These are phyloP conservation scores for Lactifluus subvellereus DNA, from an alignment of 768 basidiomycete species.

Conservation along the genomic window DNA sequence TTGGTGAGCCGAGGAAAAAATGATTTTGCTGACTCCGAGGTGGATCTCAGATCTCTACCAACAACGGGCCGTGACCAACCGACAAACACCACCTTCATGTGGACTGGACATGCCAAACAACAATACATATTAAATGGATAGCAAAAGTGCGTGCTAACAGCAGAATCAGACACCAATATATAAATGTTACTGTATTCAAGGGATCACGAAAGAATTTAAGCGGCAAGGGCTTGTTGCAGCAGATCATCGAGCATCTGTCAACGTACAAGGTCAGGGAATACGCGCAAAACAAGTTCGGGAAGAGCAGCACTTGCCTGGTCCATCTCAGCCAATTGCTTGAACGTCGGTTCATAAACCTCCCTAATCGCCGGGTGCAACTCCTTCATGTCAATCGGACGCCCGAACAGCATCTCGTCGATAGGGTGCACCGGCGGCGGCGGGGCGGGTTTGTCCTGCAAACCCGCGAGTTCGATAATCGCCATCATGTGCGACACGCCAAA, in stretches of 20 bases:
- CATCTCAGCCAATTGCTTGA: conserved; percentile 73
- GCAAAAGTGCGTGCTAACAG: conserved; percentile 7
- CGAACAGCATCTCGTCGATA: conserved; percentile 73
- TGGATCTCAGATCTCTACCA: neutral
- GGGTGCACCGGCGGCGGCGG: conserved; percentile 44
- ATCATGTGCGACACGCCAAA: conserved; percentile 86
- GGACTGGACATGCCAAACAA: neutral
- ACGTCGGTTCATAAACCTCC: conserved; percentile 64
- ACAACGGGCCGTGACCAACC: too few species aligned
- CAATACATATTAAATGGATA: conserved; percentile 15
- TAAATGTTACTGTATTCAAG: conserved; percentile 1
- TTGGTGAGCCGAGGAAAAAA: neutral
- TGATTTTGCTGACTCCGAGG: neutral
- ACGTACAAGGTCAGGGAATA: neutral
- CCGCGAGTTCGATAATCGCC: conserved; percentile 73
- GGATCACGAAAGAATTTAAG: neutral
- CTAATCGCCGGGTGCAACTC: conserved; percentile 63
- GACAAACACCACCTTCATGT: too few species aligned
- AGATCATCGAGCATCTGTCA: conserved; percentile 30
- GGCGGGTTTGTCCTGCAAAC: conserved; percentile 33
- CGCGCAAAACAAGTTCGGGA: neutral
- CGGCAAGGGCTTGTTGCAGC: conserved; percentile 13
- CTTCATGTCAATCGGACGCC: conserved; percentile 52
- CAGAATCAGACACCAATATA: conserved; percentile 5
- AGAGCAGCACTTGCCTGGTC: conserved; percentile 52